Evolutionary conservation across 2,329 filamentous ascomycete species (phyloP).

Genomic region (Rosellinia necatrix): DNA sequence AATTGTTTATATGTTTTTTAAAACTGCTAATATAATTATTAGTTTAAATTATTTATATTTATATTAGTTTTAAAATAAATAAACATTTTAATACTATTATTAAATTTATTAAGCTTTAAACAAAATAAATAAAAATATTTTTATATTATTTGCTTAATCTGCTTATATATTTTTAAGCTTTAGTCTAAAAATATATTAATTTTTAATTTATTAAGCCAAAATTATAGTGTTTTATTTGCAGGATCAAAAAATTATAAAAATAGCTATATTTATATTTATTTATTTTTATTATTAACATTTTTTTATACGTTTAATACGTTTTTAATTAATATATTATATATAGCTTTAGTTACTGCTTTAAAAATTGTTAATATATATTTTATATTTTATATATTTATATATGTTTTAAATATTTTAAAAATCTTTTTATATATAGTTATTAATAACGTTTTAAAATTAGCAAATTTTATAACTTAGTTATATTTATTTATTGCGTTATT

Average conservation of each 20-base stretch:
- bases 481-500: neutral
- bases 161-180: neutral
- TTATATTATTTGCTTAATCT: neutral
- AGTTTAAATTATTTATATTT: neutral
- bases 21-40: neutral
- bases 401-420: neutral
- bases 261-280: neutral
- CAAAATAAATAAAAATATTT: neutral
- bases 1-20: neutral
- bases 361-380: neutral
- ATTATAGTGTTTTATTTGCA: neutral
- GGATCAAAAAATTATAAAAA: neutral
- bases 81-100: neutral
- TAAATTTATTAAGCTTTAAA: neutral
- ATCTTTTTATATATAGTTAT: neutral
- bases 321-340: neutral
- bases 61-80: neutral
- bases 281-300: neutral
- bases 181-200: neutral
- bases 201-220: neutral
- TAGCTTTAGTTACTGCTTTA: no score
- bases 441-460: neutral
- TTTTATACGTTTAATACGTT: neutral
- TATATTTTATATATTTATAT: neutral
- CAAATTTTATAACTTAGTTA: neutral